These are phyloP conservation scores for Austroboletus novae-zelandiae DNA, from an alignment of 1,284 basidiomycete species.

Conservation along the genomic window DNA sequence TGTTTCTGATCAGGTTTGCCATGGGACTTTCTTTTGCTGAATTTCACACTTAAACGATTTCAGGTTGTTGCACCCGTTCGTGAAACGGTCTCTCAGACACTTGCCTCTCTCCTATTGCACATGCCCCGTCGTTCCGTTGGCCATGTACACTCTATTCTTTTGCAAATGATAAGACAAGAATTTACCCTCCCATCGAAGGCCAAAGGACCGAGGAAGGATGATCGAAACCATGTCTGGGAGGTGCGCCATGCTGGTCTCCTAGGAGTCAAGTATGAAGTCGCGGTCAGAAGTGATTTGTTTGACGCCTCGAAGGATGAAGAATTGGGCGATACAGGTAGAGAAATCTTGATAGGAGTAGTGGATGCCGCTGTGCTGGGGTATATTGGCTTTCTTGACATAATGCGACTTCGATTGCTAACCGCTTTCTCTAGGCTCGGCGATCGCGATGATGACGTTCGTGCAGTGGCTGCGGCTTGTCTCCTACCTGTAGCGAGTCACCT, in stretches of 20 bases:
- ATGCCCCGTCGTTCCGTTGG: conserved; percentile 78
- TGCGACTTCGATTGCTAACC: conserved; percentile 13
- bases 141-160: conserved; percentile 80
- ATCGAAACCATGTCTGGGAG: conserved; percentile 87
- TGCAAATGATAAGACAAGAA: conserved; percentile 93
- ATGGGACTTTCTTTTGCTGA: background rate
- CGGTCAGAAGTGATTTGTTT: conserved; percentile 85
- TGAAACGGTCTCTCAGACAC: conserved; percentile 93
- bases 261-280: conserved; percentile 97
- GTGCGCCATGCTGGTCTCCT: conserved; percentile 95
- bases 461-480: conserved; percentile 91
- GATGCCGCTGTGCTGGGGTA: conserved; percentile 87
- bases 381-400: conserved; percentile 22
- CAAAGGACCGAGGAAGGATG: conserved; percentile 39
- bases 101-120: conserved; percentile 86
- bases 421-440: conserved; percentile 70
- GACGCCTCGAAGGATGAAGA: conserved; percentile 40
- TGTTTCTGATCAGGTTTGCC: conserved; percentile 83
- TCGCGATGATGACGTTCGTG: conserved; percentile 94
- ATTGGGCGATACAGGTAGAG: conserved; percentile 41
- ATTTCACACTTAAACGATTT: conserved; percentile 1
- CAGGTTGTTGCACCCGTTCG: conserved; percentile 95
- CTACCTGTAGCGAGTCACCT: conserved; percentile 83
- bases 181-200: conserved; percentile 48
- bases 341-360: conserved; percentile 74